Conservation (phyloP, 805 yeast species). For the Kregervanrija delftensis region DNA sequence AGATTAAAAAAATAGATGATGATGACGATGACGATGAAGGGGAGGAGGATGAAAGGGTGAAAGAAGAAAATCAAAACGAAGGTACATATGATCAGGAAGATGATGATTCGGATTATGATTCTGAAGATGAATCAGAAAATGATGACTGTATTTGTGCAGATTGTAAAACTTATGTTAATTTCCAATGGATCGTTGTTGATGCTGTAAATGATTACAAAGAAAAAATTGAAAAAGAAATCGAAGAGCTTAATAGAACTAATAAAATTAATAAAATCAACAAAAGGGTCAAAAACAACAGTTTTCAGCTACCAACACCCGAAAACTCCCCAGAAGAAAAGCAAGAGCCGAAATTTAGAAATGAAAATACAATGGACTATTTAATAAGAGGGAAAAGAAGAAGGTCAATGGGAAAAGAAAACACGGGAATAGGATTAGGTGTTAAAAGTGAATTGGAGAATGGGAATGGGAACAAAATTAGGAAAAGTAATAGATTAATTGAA, state of each 20-base stretch:
- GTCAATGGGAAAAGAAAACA: background rate
- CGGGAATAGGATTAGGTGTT: background rate
- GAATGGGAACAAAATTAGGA: too few relatives aligned
- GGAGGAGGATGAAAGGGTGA: constrained; percentile 3
- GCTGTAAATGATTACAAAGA: constrained; percentile 5
- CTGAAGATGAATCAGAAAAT: constrained; percentile 11
- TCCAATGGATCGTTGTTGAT: constrained; percentile 39
- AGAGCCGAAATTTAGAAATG: constrained; percentile 10
- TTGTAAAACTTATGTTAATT: constrained; percentile 43
- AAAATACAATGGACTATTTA: too few relatives aligned
- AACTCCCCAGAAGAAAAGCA: constrained; percentile 20
- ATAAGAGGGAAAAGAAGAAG: constrained; percentile 2
- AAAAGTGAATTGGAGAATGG: too few relatives aligned
- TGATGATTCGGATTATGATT: background rate
- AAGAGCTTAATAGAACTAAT: background rate
- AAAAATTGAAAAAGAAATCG: constrained; percentile 4
- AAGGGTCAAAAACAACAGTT: background rate
- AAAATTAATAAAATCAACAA: background rate
- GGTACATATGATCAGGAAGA: constrained; percentile 6
- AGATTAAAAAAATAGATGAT: background rate
- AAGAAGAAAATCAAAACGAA: constrained; percentile 1
- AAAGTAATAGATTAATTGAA: too few relatives aligned
- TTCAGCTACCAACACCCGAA: constrained; percentile 24
- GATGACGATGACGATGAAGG: constrained; percentile 1
- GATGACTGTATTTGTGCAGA: constrained; percentile 42